Evolutionary conservation across 176 grass and related monocot genomes (phyloP), one percentile per base, ranked within the genome.

Genomic region (Alopecurus myosuroides): DNA sequence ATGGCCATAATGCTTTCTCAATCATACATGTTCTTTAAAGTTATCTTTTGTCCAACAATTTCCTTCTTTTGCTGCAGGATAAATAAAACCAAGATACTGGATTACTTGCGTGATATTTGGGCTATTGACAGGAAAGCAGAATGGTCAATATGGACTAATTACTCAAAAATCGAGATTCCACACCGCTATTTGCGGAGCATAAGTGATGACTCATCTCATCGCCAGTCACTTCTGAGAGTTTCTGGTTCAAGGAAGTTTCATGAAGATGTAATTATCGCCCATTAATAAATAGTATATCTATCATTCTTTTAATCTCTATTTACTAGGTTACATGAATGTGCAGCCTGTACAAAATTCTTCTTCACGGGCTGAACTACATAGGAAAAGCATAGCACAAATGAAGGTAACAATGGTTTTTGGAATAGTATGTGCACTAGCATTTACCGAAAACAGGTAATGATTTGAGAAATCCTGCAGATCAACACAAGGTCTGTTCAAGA

Each of bases 111-210:
- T 34, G 91, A 92, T 73, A 46, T 79, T 50, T 99, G 97, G 97
- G 89, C 91, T 58, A 81, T 77, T 78, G 94, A 91, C 50, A 85
- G 94, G 60, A 99, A 89, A 81, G 83, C 91, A 81, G 92, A 99
- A 87, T 99, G 97, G 97, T 96, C 97, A 80, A 96, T 99, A 81
- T 99, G 97, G 97, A 96, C 92, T 22, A 85, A 96, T 88, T 86
- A 99, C 86, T 99, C 94, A n/a, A 99, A 92, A 76, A 89, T 92
- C 4, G 92, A 99, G 66, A 92, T 97, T 37, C 91, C 94, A 8
- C 91, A 96, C 76, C 89, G 84, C 34, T 97, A 99, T 86, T 84
- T 97, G 76, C 81, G 82, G 56, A 97, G 86, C 73, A 81, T 74
- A 61, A 75, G 17, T 63, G 94, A 94, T 56, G 97, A 99, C 8